Evolutionary conservation across 1,284 basidiomycete species (phyloP), one percentile per base, ranked within the genome.

Genomic region (Trichosporon coremiiforme): DNA sequence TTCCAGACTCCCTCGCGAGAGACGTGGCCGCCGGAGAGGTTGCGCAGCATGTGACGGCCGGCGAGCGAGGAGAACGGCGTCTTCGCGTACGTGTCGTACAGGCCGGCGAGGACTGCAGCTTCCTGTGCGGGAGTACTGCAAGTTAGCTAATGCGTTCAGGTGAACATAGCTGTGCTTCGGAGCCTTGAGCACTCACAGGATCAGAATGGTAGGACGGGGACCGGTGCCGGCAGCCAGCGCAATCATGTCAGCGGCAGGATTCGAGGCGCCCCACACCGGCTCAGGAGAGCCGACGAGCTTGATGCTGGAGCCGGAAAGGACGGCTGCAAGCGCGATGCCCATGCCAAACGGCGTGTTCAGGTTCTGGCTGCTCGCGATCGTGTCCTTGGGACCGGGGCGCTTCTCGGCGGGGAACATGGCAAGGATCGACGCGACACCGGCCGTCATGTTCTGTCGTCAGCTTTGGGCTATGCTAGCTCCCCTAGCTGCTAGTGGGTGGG

Each of bases 381-480:
- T 72, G 71, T 84, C 83, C 17, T 65, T 68, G 0, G 75, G 65
- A 0, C 78, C 75, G 0, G 82, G 83, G 17, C 83, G 76, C 69
- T 84, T 84, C 74, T 83, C 80, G 0, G 82, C 80, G 17, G 83
- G 82, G 76, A 83, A 84, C 25, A 79, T 60, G 8, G 83, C 80
- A 2, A 84, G 75, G 15, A 81, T 22, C n/a, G 77, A 79, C 1
- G 82, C 79, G 6, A 84, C 79, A 17, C 83, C 83, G 3, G 83
- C 81, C 0, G 83, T 84, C 67, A 83, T 70, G 71, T 82, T 82
- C 78, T 82, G 73, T 4, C 35, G 22, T 29, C 29, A 68, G 41
- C 25, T 50, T 8, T 9, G 2, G 31, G 9, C 31, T 20, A 25
- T 53, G n/a, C 9, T 5, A 38, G 13, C 6, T 36, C 36, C 36